These are phyloP conservation scores for Aureobasidium musti DNA, from an alignment of 2,329 filamentous ascomycete genomes.

Conservation along the genomic window DNA sequence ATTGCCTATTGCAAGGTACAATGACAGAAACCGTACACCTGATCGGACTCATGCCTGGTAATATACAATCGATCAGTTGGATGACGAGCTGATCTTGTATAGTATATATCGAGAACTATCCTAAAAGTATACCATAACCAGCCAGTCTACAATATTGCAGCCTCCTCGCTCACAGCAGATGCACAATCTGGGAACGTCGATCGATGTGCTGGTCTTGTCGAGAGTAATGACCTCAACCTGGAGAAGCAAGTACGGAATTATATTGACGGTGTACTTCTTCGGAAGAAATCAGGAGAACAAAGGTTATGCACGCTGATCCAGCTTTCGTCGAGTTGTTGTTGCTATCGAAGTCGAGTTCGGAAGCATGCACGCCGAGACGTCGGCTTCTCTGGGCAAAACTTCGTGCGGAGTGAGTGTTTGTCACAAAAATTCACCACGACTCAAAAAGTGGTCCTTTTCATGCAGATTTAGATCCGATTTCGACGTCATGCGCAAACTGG, in stretches of 20 bases:
- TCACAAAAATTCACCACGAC: slow-evolving; percentile 18
- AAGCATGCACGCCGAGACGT: slow-evolving; percentile 8
- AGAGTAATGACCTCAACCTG: too few relatives aligned
- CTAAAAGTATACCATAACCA: too few relatives aligned
- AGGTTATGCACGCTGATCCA: too few relatives aligned
- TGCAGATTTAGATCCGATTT: background rate
- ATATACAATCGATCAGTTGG: background rate
- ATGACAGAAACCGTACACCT: background rate
- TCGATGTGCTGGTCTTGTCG: too few relatives aligned
- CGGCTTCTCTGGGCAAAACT: slow-evolving; percentile 3
- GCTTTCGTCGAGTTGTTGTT: too few relatives aligned
- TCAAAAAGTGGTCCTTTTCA: slow-evolving; percentile 14
- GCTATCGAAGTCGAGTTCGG: background rate
- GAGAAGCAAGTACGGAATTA: too few relatives aligned
- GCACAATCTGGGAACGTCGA: too few relatives aligned
- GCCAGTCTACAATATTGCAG: background rate
- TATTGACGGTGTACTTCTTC: background rate
- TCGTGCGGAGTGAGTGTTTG: slow-evolving; percentile 4
- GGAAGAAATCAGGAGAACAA: too few relatives aligned
- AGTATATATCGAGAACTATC: background rate
- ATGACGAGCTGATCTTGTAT: background rate
- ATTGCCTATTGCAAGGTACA: background rate
- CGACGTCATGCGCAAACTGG: slow-evolving; percentile 9
- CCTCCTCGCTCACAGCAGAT: too few relatives aligned
- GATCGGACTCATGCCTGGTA: background rate